These are phyloP conservation scores for Grifola frondosa DNA, from an alignment of 1,284 basidiomycete genomes.

Conservation along the genomic window DNA sequence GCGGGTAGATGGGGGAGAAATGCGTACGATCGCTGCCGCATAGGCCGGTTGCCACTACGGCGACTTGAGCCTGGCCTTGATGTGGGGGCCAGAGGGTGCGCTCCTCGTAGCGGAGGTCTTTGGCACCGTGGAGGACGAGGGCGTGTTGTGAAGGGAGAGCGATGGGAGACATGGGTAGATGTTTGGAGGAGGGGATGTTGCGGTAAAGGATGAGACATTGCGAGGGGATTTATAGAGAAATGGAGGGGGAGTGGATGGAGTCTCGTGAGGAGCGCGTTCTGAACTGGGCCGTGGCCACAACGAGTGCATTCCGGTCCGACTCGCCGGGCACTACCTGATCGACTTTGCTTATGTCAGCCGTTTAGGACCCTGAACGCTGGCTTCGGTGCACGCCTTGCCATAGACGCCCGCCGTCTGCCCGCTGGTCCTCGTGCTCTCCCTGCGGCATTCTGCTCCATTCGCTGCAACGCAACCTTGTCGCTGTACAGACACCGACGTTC, in stretches of 20 bases:
- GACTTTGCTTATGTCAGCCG: constrained; percentile 17
- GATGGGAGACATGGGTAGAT: constrained; percentile 61
- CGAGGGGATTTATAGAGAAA: constrained; percentile 24
- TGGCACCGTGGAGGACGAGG: constrained; percentile 70
- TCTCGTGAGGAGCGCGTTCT: constrained; percentile 27
- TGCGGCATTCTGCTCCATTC: no score
- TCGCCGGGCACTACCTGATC: constrained; percentile 19
- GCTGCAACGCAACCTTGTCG: constrained; percentile 4
- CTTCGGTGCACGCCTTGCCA: constrained; percentile 2
- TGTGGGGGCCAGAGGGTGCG: constrained; percentile 68
- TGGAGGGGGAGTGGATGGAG: constrained; percentile 14
- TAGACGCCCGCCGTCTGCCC: not conserved
- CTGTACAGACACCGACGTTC: constrained; percentile 4
- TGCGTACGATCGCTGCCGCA: constrained; percentile 87
- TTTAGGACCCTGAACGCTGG: constrained; percentile 16
- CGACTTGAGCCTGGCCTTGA: constrained; percentile 69
- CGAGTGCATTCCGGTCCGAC: constrained; percentile 22
- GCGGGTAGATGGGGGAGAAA: constrained; percentile 14
- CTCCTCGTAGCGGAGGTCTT: constrained; percentile 71
- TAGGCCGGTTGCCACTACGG: constrained; percentile 81
- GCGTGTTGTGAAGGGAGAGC: constrained; percentile 57
- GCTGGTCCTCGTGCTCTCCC: not conserved
- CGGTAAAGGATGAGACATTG: constrained; percentile 16
- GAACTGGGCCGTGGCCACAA: constrained; percentile 14
- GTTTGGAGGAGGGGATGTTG: constrained; percentile 16